Conservation (phyloP, 495 filamentous ascomycete genomes). For the Copromyces sp. region DNA sequence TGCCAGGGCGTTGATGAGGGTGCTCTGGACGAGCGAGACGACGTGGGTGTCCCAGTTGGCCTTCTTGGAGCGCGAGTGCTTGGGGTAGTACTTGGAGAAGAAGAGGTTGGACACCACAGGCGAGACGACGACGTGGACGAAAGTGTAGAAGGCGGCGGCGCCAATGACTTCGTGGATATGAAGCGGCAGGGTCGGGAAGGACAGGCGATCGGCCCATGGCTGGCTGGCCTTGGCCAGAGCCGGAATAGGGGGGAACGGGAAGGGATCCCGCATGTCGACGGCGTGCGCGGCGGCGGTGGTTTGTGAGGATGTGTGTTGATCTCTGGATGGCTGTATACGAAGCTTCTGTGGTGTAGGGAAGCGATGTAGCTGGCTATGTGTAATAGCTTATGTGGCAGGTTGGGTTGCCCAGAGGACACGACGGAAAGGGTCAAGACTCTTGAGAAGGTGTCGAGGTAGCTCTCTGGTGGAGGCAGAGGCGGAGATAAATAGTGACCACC, state of each 20-base stretch:
- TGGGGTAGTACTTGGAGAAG: constrained; percentile 63
- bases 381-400: not conserved
- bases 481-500: not conserved
- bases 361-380: not conserved
- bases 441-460: not conserved
- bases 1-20: constrained; percentile 64
- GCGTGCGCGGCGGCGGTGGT: not conserved
- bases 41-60: constrained; percentile 97
- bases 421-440: not conserved
- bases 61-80: constrained; percentile 54
- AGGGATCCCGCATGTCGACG: constrained; percentile 55
- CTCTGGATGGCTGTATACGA: not conserved
- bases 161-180: constrained; percentile 84
- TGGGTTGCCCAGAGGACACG: not conserved
- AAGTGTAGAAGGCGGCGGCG: constrained; percentile 64
- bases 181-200: constrained; percentile 60
- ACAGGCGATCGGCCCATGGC: constrained; percentile 48
- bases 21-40: constrained; percentile 80
- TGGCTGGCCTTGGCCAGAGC: constrained; percentile 42
- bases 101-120: constrained; percentile 58
- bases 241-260: constrained; percentile 49
- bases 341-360: not conserved
- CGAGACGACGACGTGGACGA: constrained; percentile 63
- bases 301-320: not conserved
- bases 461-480: not conserved